A percentile compares a stretch with the other conserved stretches of the same genome.
Evolutionary conservation across 805 yeast genomes (phyloP).

Genomic region (Myxozyma melibiosi): DNA sequence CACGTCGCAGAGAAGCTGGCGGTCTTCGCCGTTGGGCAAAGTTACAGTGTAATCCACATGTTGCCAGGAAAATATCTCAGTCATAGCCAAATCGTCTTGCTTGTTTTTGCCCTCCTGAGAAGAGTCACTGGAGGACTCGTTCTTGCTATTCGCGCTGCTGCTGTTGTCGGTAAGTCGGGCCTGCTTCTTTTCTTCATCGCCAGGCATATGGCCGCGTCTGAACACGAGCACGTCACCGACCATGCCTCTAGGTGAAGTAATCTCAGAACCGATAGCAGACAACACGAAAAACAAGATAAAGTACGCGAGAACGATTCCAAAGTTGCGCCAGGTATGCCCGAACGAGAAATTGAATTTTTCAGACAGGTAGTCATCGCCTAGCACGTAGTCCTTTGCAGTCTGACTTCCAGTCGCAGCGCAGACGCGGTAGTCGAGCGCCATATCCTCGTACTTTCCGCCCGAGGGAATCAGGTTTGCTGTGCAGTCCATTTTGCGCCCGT

Average conservation of each 20-base stretch:
- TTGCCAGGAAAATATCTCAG: conserved; percentile 58
- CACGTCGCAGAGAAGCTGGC: conserved; percentile 51
- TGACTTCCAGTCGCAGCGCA: conserved; percentile 61
- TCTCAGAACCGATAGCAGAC: conserved; percentile 42
- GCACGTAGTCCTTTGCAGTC: conserved; percentile 54
- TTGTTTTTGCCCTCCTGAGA: background rate
- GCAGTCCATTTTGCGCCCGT: conserved; percentile 58
- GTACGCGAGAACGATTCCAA: conserved; percentile 61
- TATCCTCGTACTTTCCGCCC: conserved; percentile 61
- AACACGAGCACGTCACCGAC: conserved; percentile 40
- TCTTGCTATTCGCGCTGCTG: background rate
- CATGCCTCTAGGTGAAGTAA: conserved; percentile 34
- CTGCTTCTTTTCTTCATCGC: background rate
- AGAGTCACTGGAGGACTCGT: background rate
- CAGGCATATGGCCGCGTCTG: conserved; percentile 26
- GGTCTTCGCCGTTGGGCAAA: conserved; percentile 42
- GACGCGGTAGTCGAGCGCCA: conserved; percentile 45
- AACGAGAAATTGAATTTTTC: conserved; percentile 54
- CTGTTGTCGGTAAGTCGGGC: background rate
- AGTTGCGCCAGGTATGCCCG: conserved; percentile 76
- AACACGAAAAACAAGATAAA: conserved; percentile 47
- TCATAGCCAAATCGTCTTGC: conserved; percentile 1
- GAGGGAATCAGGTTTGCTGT: conserved; percentile 52
- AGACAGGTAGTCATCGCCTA: conserved; percentile 61
- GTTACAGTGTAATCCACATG: conserved; percentile 61